These are phyloP conservation scores for Cucurbita pepo DNA, from an alignment of 306 rosid genomes.

Conservation along the genomic window DNA sequence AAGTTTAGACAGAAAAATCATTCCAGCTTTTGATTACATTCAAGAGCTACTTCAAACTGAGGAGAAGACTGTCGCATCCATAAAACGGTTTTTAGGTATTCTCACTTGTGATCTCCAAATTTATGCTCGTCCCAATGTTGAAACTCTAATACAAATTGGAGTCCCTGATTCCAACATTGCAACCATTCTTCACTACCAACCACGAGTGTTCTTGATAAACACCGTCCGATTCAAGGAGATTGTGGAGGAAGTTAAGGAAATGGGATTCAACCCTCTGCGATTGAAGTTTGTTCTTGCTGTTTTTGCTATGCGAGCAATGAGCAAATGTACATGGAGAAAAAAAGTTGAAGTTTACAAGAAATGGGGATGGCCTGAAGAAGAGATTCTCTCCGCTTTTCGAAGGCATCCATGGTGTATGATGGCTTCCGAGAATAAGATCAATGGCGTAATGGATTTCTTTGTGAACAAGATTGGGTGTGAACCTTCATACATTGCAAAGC, in stretches of 20 bases:
- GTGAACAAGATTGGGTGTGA: conserved; percentile 18
- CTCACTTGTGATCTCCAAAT: background rate
- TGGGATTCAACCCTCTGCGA: conserved; percentile 24
- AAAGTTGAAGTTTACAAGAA: conserved; percentile 21
- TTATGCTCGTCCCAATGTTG: background rate
- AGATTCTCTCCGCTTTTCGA: conserved; percentile 14
- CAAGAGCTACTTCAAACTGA: conserved; percentile 16
- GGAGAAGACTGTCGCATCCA: background rate
- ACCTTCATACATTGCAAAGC: conserved; percentile 4
- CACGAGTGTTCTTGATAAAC: background rate
- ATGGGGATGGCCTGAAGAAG: conserved; percentile 51
- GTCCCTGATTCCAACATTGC: conserved; percentile 9
- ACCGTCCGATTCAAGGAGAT: background rate
- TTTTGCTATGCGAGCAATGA: conserved; percentile 6
- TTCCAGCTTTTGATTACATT: conserved; percentile 13
- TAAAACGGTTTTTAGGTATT: background rate
- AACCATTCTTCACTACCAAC: background rate
- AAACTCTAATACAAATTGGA: background rate
- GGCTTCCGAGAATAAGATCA: conserved; percentile 17
- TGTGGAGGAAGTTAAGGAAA: conserved; percentile 12
- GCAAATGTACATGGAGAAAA: conserved; percentile 18
- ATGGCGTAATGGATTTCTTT: conserved; percentile 20
- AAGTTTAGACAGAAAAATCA: conserved; percentile 20
- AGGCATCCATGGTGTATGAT: conserved; percentile 24
- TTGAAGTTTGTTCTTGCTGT: conserved; percentile 14